Evolutionary conservation across 1,139 yeast genomes (phyloP).

Genomic region (Saccharomycopsis hybrid): DNA sequence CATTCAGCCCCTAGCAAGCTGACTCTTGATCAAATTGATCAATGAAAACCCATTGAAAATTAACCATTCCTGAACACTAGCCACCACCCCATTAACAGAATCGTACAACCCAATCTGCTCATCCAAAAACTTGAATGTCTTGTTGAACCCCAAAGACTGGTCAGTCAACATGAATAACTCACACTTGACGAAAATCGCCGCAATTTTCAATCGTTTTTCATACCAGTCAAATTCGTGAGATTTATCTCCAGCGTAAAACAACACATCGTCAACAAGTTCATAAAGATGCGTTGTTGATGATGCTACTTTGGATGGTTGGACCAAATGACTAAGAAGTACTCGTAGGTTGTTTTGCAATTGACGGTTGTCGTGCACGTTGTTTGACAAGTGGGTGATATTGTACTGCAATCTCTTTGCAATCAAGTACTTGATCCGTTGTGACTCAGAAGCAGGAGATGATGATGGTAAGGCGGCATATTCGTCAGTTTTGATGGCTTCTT

Average conservation of each 20-base stretch:
- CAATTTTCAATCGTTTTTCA: constrained; percentile 67
- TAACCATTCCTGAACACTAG: constrained; percentile 66
- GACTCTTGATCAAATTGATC: constrained; percentile 65
- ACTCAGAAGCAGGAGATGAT: constrained; percentile 25
- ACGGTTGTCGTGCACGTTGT: constrained; percentile 12
- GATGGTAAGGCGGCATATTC: constrained; percentile 26
- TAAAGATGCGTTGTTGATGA: constrained; percentile 61
- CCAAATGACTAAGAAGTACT: constrained; percentile 48
- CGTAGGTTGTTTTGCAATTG: constrained; percentile 24
- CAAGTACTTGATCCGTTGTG: constrained; percentile 38
- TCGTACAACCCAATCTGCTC: constrained; percentile 51
- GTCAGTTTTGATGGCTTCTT: constrained; percentile 26
- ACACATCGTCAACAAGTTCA: constrained; percentile 73
- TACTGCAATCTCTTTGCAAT: constrained; percentile 55
- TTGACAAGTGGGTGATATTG: constrained; percentile 33
- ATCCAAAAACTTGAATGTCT: constrained; percentile 61
- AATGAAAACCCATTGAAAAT: constrained; percentile 62
- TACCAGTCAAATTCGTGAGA: constrained; percentile 93
- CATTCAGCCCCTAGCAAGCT: constrained; percentile 52
- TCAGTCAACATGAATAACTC: constrained; percentile 83
- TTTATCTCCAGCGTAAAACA: constrained; percentile 71
- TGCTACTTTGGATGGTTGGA: constrained; percentile 46
- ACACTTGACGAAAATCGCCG: constrained; percentile 62
- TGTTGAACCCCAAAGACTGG: constrained; percentile 44
- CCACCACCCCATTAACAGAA: constrained; percentile 52